phyloP scores from a whole-genome alignment of 768 basidiomycete species.

The Kockovaella imperatae region DNA sequence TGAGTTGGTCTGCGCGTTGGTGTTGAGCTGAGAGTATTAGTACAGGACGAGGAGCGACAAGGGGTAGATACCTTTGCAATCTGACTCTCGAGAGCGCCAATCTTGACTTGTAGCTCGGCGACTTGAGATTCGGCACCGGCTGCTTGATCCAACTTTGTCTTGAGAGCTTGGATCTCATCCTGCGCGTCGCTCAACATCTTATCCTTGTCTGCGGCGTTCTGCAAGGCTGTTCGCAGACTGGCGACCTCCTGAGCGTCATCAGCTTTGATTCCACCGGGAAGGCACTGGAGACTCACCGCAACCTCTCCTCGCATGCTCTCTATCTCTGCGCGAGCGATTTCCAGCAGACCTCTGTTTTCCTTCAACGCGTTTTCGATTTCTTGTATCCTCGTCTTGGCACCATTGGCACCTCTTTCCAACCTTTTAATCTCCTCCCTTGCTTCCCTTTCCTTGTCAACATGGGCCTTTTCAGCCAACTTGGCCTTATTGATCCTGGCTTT shows the following conservation, averaged over 20 bases:
- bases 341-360: constrained; percentile 78
- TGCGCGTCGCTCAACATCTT: constrained; percentile 53
- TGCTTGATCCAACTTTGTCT: constrained; percentile 48
- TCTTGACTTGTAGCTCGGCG: background rate
- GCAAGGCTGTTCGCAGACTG: constrained; percentile 48
- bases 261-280: constrained; percentile 1
- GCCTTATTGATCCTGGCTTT: constrained; percentile 25
- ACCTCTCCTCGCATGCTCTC: constrained; percentile 68
- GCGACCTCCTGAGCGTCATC: constrained; percentile 55
- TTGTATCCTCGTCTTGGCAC: constrained; percentile 60
- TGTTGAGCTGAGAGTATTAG: background rate
- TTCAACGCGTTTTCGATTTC: constrained; percentile 85
- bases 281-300: constrained; percentile 52
- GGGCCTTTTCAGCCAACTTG: constrained; percentile 53
- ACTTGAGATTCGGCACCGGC: constrained; percentile 11
- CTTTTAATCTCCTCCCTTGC: constrained; percentile 64
- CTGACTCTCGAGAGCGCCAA: background rate
- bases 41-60: background rate
- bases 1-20: background rate
- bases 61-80: background rate
- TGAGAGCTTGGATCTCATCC: constrained; percentile 55
- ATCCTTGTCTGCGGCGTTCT: constrained; percentile 52
- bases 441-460: constrained; percentile 57
- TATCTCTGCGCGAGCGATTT: constrained; percentile 83
- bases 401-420: constrained; percentile 60